Evolutionary conservation across 2,329 filamentous ascomycete genomes (phyloP), one percentile per base, ranked within the genome.

Genomic region (Exophiala oligosperma): DNA sequence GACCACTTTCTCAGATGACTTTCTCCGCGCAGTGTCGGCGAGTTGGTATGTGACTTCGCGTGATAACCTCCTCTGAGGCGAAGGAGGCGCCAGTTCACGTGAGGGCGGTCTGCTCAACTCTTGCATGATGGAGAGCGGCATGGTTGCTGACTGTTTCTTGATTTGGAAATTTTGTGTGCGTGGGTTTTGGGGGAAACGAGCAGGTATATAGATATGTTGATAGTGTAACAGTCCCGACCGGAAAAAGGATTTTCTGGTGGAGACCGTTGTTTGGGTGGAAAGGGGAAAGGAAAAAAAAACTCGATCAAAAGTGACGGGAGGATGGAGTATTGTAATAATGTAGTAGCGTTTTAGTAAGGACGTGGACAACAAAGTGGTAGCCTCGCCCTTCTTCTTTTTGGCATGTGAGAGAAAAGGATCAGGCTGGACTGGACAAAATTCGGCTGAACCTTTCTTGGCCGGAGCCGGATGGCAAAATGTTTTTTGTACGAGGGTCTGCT

Each of bases 41-140:
- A 67, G 54, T 28, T 61, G 58, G 44, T 63, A 64, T 52, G 65
- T 64, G 47, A 63, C 62, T 57, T 67, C 65, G 35, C 64, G 56
- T 24, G 65, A 67, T 12, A 67, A 52, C 23, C 59, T 48, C 9
- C 54, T 55, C 9, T 47, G 41, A 17, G 54, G 53, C 35, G 52
- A 38, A 17, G 44, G 23, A 23, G 48, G 49, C 29, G 61, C 53
- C 28, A 63, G 52, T 14, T 63, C 61, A 51, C 61, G 57, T 54
- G 61, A 63, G 47, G 61, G 61, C 49, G 61, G 61, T 51, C 61
- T 53, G 58, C 52, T 59, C 26, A 63, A 50, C 17, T 58, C 58
- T 32, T 55, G 54, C 61, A 63, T 61, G 37, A 52, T 57, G 50
- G 58, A 59, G n/a, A 63, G 47, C 47, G 61, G 61, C 61, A 63